Base-by-base conservation (phyloP, 305 asterid species). In the Fraxinus dipetala region DNA sequence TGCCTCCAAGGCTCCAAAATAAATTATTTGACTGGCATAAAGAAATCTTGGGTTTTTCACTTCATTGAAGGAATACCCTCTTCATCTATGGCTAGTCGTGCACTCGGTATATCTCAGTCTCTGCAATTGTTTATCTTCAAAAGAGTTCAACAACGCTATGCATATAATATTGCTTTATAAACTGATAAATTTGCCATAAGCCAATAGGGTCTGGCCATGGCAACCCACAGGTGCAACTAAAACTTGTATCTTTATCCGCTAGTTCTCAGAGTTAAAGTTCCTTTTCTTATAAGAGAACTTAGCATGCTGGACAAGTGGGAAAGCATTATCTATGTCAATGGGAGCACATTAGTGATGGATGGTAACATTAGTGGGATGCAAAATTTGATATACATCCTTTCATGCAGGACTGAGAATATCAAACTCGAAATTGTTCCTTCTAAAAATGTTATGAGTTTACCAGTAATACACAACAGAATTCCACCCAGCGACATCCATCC, bases 401-500 rank as follows among this genome's bases (percentile, higher is more conserved):
- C 16, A 63, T 7, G 32, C 72, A 63, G 72, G 32, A 24, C 14
- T 2, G 72, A 24, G 70, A 20, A 3, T 63, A 9, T 63, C 31
- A 63, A 24, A 63, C 32, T 24, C 5, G 34, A 65, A 65, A 26
- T 10, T 24, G 6, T 26, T 63, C 7, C 72, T 26, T 1, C n/a
- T 38, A 73, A 34, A 30, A 11, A 40, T 73, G 9, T 36, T 2
- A 43, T 7, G 11, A 78, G 18, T 48, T 83, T 92, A 95, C 99
- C 99, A 81, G 98, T 95, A 78, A 95, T 95, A 92, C 99, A 95
- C 84, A 95, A 85, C 48, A 95, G 96, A 80, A 94, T 93, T 75
- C 99, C 99, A 70, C 99, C 99, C 84, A 94, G 86, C 82, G 99
- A 95, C 98, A 93, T 95, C 99, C 99, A 95, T 67, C 99, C 99